Percentiles rank a stretch among this genome's conserved stretches.
Conservation (phyloP, 108 stramenopile species). For the Nitzschia palea region DNA sequence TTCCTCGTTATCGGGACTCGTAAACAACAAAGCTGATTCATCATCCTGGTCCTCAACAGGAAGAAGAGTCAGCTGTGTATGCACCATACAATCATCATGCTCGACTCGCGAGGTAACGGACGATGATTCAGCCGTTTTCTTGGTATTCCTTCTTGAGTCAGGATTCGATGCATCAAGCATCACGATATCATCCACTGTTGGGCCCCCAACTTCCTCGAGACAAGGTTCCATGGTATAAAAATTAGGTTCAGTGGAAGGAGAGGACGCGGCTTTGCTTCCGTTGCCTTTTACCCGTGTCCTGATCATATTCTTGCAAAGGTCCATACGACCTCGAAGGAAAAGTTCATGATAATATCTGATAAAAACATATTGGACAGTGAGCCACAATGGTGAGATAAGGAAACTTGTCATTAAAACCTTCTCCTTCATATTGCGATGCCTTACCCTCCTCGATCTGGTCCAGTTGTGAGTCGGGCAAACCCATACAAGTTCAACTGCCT, state of each 20-base stretch:
- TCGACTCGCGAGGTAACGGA: too few species aligned
- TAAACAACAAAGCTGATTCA: neutral
- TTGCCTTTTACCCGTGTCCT: conserved; percentile 57
- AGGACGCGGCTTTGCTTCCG: conserved; percentile 41
- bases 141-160: too few species aligned
- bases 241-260: conserved; percentile 45
- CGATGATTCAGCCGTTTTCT: too few species aligned
- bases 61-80: too few species aligned
- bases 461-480: conserved; percentile 42
- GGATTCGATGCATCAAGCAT: neutral
- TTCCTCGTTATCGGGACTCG: neutral
- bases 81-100: too few species aligned
- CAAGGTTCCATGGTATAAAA: conserved; percentile 44
- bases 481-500: conserved; percentile 51
- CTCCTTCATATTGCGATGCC: too few species aligned
- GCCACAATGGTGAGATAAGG: too few species aligned
- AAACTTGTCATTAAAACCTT: too few species aligned
- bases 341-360: conserved; percentile 79
- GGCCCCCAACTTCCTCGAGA: neutral
- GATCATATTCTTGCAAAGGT: conserved; percentile 51
- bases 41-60: neutral
- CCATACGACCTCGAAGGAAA: conserved; percentile 57
- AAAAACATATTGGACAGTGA: too few species aligned
- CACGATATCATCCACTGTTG: neutral
- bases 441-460: conserved; percentile 36